These are phyloP conservation scores for Pyropia yezoensis DNA, from an alignment of 23 red algal species.

Conservation along the genomic window DNA sequence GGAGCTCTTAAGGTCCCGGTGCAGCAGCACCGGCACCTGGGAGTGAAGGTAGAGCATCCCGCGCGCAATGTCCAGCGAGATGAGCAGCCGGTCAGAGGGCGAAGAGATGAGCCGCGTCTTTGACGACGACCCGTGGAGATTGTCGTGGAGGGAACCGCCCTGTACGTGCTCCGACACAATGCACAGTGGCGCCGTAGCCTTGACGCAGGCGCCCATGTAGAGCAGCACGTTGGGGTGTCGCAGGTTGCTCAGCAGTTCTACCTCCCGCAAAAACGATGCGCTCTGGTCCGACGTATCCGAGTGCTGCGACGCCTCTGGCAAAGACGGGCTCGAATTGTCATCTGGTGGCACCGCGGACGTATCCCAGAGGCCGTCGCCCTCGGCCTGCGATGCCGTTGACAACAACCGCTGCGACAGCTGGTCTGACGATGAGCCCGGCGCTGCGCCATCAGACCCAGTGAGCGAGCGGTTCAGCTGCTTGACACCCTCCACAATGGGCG, in stretches of 20 bases:
- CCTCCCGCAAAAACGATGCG: conserved; percentile 65
- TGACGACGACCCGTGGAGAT: conserved; percentile 29
- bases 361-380: conserved; percentile 4
- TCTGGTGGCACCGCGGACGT: conserved; percentile 11
- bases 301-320: no score
- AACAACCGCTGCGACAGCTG: no score
- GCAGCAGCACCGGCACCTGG: conserved; percentile 58
- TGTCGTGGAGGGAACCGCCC: conserved; percentile 81
- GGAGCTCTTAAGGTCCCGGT: conserved; percentile 76
- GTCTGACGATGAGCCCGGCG: no score
- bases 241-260: conserved; percentile 78
- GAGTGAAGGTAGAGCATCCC: conserved; percentile 92
- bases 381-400: not conserved
- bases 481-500: no score
- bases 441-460: not conserved
- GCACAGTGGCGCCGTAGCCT: conserved; percentile 70
- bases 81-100: conserved; percentile 4
- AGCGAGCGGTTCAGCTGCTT: no score
- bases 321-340: not conserved
- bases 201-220: conserved; percentile 92
- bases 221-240: conserved; percentile 97
- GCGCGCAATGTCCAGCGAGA: conserved; percentile 63
- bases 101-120: no score
- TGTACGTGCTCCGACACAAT: conserved; percentile 85
- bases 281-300: conserved; percentile 36